Conservation (phyloP, 768 basidiomycete genomes). For the Xerocomus brunneocitrinus region DNA sequence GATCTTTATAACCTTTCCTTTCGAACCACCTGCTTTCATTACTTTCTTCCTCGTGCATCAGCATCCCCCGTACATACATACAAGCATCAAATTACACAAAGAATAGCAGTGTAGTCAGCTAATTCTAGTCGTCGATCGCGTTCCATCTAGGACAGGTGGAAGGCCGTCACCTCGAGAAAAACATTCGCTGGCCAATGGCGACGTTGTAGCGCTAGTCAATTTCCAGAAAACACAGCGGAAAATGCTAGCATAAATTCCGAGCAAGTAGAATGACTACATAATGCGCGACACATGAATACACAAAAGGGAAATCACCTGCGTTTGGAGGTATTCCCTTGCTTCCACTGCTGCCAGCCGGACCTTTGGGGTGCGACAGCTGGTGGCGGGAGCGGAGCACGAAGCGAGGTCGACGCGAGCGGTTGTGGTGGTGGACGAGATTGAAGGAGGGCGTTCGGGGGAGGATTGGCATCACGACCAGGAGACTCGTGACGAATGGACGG, state of each 20-base stretch:
- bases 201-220: too few relatives aligned
- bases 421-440: slow-evolving; percentile 11
- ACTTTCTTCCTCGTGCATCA: slow-evolving; percentile 22
- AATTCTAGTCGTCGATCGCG: slow-evolving; percentile 30
- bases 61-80: slow-evolving; percentile 36
- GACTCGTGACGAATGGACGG: slow-evolving; percentile 8
- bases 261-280: background rate
- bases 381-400: slow-evolving; percentile 16
- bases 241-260: slow-evolving; percentile 1
- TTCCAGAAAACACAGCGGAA: too few relatives aligned
- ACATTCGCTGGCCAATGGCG: too few relatives aligned
- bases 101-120: slow-evolving; percentile 50
- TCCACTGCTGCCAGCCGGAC: slow-evolving; percentile 57
- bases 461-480: slow-evolving; percentile 11
- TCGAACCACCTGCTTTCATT: slow-evolving; percentile 25
- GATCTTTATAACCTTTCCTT: slow-evolving; percentile 34
- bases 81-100: slow-evolving; percentile 36
- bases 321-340: slow-evolving; percentile 18
- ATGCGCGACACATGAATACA: background rate
- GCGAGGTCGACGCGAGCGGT: slow-evolving; percentile 5
- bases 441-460: slow-evolving; percentile 4
- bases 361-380: slow-evolving; percentile 21
- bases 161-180: slow-evolving; percentile 11
- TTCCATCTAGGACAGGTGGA: slow-evolving; percentile 23
- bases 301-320: slow-evolving; percentile 15